Evolutionary conservation across 768 basidiomycete genomes (phyloP).

Genomic region (Leccinum obscurum): DNA sequence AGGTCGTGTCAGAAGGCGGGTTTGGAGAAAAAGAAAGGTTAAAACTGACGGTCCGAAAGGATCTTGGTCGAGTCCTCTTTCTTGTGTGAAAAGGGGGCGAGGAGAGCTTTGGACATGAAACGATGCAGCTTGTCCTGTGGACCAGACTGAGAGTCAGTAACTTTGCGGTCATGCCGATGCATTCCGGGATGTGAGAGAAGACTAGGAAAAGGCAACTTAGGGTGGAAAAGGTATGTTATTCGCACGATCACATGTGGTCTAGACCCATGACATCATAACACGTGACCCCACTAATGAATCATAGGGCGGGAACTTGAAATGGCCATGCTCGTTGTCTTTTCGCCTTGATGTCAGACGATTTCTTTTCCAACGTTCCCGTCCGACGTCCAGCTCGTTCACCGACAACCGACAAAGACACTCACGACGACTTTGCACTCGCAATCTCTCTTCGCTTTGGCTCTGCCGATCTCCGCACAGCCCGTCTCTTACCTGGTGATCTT

Average conservation of each 20-base stretch:
- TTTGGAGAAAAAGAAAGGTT: background rate
- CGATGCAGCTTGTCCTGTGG: conserved; percentile 49
- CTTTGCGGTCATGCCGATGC: conserved; percentile 21
- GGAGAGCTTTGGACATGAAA: conserved; percentile 64
- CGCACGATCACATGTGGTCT: conserved; percentile 24
- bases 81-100: conserved; percentile 60
- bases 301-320: background rate
- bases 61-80: conserved; percentile 72
- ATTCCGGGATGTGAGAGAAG: conserved; percentile 15
- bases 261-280: conserved; percentile 35
- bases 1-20: background rate
- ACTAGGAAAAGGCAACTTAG: background rate
- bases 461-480: conserved; percentile 39
- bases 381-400: conserved; percentile 13
- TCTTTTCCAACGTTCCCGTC: conserved; percentile 39
- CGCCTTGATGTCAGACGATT: conserved; percentile 37
- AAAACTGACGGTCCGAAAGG: conserved; percentile 66
- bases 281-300: conserved; percentile 20
- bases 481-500: conserved; percentile 31
- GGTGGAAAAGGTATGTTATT: conserved; percentile 1
- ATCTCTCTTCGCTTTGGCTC: conserved; percentile 47
- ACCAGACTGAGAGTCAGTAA: background rate
- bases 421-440: conserved; percentile 54
- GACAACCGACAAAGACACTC: conserved; percentile 20
- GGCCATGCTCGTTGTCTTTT: background rate